A percentile compares a stretch with the other conserved stretches of the same genome.
Conservation (phyloP, 495 filamentous ascomycete species). For the Xylaria curta region DNA sequence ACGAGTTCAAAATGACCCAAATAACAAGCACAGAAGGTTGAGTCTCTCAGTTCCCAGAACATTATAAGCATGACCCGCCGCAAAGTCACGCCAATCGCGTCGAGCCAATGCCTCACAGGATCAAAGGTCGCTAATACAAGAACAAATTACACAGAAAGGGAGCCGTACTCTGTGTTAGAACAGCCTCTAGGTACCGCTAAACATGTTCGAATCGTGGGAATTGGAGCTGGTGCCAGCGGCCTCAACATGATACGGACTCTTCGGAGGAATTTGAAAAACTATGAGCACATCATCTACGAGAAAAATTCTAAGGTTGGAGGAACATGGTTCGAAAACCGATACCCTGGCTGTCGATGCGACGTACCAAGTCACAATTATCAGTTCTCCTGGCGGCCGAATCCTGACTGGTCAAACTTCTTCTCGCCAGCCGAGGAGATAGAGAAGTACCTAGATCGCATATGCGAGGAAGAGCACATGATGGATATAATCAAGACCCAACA, state of each 20-base stretch:
- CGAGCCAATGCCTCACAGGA: slow-evolving; percentile 21
- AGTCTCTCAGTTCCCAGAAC: slow-evolving; percentile 27
- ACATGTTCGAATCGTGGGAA: slow-evolving; percentile 54
- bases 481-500: slow-evolving; percentile 55
- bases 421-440: slow-evolving; percentile 63
- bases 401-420: slow-evolving; percentile 67
- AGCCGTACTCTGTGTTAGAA: slow-evolving; percentile 47
- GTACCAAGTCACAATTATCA: slow-evolving; percentile 62
- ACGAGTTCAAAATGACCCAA: slow-evolving; percentile 31
- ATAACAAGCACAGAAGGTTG: slow-evolving; percentile 31
- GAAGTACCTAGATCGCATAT: slow-evolving; percentile 61
- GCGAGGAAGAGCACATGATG: slow-evolving; percentile 61
- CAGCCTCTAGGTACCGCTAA: slow-evolving; percentile 51
- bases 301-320: slow-evolving; percentile 74
- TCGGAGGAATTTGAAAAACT: slow-evolving; percentile 49
- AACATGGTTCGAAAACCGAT: slow-evolving; percentile 66
- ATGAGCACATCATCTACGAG: slow-evolving; percentile 73
- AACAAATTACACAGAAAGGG: slow-evolving; percentile 22
- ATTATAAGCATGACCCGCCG: slow-evolving; percentile 38
- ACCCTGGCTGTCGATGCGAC: slow-evolving; percentile 63
- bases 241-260: slow-evolving; percentile 55
- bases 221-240: slow-evolving; percentile 58
- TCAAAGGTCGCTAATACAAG: slow-evolving; percentile 26
- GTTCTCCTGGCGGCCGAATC: slow-evolving; percentile 62
- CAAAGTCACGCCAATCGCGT: slow-evolving; percentile 25